Base-by-base conservation (phyloP, 176 grass and related monocot genomes). In the Miscanthus lutarioriparius region DNA sequence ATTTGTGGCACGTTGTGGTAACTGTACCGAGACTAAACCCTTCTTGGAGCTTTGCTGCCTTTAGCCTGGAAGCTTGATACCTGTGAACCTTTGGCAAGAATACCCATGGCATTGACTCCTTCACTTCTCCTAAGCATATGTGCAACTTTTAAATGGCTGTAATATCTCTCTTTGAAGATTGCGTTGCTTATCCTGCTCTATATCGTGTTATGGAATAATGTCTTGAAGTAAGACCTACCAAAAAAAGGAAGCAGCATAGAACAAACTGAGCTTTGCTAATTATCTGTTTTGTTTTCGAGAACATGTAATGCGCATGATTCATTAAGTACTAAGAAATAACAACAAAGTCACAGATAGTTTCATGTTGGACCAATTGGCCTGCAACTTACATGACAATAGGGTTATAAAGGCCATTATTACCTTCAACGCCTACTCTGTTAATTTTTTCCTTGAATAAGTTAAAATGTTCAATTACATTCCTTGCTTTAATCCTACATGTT, bases 31-130 rank as follows among this genome's bases (percentile, higher is more conserved):
- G 54, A 17, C 32, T 49, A 22, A 80, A 51, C 22, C 44, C 43
- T 80, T 66, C 59, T 65, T 73, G 77, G 77, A 32, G 84, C 22
- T 28, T 70, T 78, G 20, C 15, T 64, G 6, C 8, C 37, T 78
- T 78, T 44, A 67, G 9, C 13, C 53, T 64, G 15, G 14, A 63
- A 48, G 39, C 13, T 43, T 64, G 75, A 47, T 73, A 9, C 67
- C 12, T 73, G 41, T 30, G 30, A 67, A 67, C 26, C 17, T 49
- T 80, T 48, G 11, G 10, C 17, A 51, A 36, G 11, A 80, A 68
- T 80, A 80, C 28, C 45, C 8, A 27, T 1, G 25, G 17, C n/a
- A 71, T 59, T 26, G 28, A 70, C 64, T 54, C 5, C 63, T 45
- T 83, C 25, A 26, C 49, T 64, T 84, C 20, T 66, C 19, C 4